phyloP scores from a whole-genome alignment of 352 stramenopile species.

The Phytophthora citrophthora region DNA sequence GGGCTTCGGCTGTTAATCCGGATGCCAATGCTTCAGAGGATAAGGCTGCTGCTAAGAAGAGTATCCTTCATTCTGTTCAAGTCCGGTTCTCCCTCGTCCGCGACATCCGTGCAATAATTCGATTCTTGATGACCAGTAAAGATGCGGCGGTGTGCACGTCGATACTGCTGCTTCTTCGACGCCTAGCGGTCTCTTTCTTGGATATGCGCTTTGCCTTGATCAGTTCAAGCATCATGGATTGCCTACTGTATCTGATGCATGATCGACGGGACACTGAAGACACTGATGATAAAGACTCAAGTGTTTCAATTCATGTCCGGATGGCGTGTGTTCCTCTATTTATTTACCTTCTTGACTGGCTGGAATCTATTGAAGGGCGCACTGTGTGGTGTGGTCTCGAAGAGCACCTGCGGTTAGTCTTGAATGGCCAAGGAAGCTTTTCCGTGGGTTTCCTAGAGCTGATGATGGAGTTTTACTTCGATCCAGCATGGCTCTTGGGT shows the following conservation, averaged over 20 bases:
- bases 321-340: slow-evolving; percentile 73
- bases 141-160: slow-evolving; percentile 58
- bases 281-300: slow-evolving; percentile 6
- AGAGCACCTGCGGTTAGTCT: slow-evolving; percentile 69
- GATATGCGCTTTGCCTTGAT: slow-evolving; percentile 78
- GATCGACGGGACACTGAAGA: slow-evolving; percentile 18
- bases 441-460: slow-evolving; percentile 76
- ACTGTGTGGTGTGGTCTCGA: slow-evolving; percentile 88
- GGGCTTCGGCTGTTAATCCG: slow-evolving; percentile 10
- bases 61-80: slow-evolving; percentile 53
- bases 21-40: slow-evolving; percentile 33
- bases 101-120: slow-evolving; percentile 65
- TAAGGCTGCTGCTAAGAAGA: slow-evolving; percentile 28
- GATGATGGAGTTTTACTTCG: slow-evolving; percentile 89
- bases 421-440: slow-evolving; percentile 79
- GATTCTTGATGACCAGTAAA: slow-evolving; percentile 66
- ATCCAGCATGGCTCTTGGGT: slow-evolving; percentile 60
- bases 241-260: slow-evolving; percentile 66
- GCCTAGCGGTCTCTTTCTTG: slow-evolving; percentile 70
- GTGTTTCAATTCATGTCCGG: slow-evolving; percentile 39
- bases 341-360: slow-evolving; percentile 81
- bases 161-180: slow-evolving; percentile 62
- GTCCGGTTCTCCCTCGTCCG: slow-evolving; percentile 79
- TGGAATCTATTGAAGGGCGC: slow-evolving; percentile 81
- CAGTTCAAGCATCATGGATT: slow-evolving; percentile 82